Evolutionary conservation across 768 basidiomycete genomes (phyloP).

Genomic region (Mrakia frigida): DNA sequence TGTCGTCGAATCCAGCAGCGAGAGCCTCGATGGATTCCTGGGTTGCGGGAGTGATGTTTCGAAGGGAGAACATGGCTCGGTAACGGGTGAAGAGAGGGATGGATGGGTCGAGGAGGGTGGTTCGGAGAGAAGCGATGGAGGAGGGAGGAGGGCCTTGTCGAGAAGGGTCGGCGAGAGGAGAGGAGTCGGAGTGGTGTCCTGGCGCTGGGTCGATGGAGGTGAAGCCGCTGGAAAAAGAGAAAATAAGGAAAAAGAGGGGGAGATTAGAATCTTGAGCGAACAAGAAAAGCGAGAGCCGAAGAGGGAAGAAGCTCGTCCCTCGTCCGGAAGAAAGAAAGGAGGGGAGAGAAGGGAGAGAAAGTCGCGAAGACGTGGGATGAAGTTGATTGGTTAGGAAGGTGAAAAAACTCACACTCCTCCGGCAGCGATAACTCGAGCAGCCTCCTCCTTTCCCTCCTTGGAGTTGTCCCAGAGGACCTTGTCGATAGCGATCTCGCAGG

Average conservation of each 20-base stretch:
- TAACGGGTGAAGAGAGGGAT: constrained; percentile 85
- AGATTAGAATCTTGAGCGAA: too few species aligned
- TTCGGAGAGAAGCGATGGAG: constrained; percentile 55
- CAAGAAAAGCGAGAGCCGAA: background rate
- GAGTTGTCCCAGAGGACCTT: constrained; percentile 83
- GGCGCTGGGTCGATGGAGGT: constrained; percentile 88
- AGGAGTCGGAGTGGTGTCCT: constrained; percentile 43
- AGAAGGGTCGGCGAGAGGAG: constrained; percentile 38
- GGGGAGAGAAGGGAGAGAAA: too few species aligned
- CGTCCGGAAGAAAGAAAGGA: background rate
- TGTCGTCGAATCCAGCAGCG: constrained; percentile 81
- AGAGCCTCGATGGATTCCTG: constrained; percentile 64
- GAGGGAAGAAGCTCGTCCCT: background rate
- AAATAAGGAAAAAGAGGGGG: too few species aligned
- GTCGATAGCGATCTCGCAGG: constrained; percentile 92
- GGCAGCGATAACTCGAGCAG: constrained; percentile 8
- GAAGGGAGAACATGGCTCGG: constrained; percentile 94
- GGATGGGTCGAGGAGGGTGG: constrained; percentile 59
- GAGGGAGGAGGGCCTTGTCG: constrained; percentile 41
- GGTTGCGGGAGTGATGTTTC: constrained; percentile 75
- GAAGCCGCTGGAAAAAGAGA: constrained; percentile 52
- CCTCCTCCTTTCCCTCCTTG: constrained; percentile 42
- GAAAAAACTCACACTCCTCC: constrained; percentile 38
- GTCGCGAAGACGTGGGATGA: background rate
- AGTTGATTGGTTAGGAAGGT: background rate